These are phyloP conservation scores for Suhomyces prunicola DNA, from an alignment of 805 yeast species.

Conservation along the genomic window DNA sequence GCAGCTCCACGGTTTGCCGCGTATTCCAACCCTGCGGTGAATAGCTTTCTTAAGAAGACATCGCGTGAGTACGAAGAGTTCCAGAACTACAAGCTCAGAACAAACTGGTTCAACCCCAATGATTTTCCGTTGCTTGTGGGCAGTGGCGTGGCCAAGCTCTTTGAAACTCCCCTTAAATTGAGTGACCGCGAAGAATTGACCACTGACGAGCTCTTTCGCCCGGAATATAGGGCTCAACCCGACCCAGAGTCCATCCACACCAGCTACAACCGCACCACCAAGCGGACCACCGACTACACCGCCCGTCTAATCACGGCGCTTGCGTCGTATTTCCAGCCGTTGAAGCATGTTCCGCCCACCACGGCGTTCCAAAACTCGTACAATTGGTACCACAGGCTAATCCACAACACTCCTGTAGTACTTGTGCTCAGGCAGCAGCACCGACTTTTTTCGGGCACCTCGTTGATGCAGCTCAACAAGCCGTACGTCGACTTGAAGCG, in stretches of 20 bases:
- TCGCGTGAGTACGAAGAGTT: slow-evolving; percentile 17
- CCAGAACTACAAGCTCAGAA: slow-evolving; percentile 18
- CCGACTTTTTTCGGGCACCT: slow-evolving; percentile 24
- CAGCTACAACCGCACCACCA: slow-evolving; percentile 10
- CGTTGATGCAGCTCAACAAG: slow-evolving; percentile 20
- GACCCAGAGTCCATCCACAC: slow-evolving; percentile 8
- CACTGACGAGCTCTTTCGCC: slow-evolving; percentile 6
- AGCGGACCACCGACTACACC: slow-evolving; percentile 19
- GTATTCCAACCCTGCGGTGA: slow-evolving; percentile 11
- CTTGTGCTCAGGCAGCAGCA: slow-evolving; percentile 27
- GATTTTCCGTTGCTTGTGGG: slow-evolving; percentile 25
- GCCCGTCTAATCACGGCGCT: slow-evolving; percentile 25
- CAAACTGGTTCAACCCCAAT: slow-evolving; percentile 4
- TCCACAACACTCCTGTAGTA: slow-evolving; percentile 27
- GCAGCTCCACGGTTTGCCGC: slow-evolving; percentile 10
- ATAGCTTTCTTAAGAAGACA: slow-evolving; percentile 14
- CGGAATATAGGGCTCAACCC: background rate
- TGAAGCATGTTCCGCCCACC: slow-evolving; percentile 9
- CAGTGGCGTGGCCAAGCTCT: slow-evolving; percentile 17
- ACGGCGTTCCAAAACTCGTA: slow-evolving; percentile 16
- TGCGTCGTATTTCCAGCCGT: slow-evolving; percentile 26
- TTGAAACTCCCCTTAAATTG: slow-evolving; percentile 14
- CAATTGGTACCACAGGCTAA: slow-evolving; percentile 28
- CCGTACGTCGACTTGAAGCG: slow-evolving; percentile 15
- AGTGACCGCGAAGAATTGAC: slow-evolving; percentile 11